Evolutionary conservation across 768 basidiomycete species (phyloP).

Genomic region (Plicaturopsis crispa): DNA sequence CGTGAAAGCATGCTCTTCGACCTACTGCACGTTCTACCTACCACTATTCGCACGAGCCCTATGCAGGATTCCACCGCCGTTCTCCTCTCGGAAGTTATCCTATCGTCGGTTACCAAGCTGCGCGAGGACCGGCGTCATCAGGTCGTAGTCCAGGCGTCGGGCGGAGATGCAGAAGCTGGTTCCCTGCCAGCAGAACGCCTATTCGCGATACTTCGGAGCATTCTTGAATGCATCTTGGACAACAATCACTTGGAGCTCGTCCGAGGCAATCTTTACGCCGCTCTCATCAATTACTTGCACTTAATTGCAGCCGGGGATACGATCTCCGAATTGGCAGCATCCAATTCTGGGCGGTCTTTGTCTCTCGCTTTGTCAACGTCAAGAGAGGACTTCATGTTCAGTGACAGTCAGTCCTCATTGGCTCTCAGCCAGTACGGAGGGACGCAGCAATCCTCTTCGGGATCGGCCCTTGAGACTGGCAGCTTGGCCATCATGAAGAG

Average conservation of each 20-base stretch:
- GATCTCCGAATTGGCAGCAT: constrained; percentile 10
- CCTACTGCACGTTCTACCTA: constrained; percentile 74
- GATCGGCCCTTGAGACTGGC: constrained; percentile 47
- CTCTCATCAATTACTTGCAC: constrained; percentile 84
- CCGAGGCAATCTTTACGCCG: constrained; percentile 91
- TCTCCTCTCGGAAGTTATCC: constrained; percentile 73
- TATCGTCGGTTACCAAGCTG: constrained; percentile 84
- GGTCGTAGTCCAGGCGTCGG: constrained; percentile 55
- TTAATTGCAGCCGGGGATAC: constrained; percentile 29
- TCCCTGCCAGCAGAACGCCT: constrained; percentile 77
- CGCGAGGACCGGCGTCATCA: constrained; percentile 76
- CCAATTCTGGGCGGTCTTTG: constrained; percentile 23
- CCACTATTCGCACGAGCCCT: constrained; percentile 55
- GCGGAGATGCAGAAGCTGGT: constrained; percentile 54
- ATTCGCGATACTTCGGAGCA: constrained; percentile 60
- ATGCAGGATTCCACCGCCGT: constrained; percentile 68
- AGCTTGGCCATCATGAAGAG: constrained; percentile 62
- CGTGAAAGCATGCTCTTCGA: constrained; percentile 90
- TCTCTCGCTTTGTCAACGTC: constrained; percentile 27
- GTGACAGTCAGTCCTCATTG: constrained; percentile 28
- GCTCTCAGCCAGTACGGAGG: constrained; percentile 16
- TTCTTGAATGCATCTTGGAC: constrained; percentile 70
- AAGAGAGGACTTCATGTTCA: constrained; percentile 31
- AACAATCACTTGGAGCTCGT: constrained; percentile 78
- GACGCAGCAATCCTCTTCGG: constrained; percentile 10